Base-by-base conservation (phyloP, 345 rosid species). In the Citrus trifoliata region DNA sequence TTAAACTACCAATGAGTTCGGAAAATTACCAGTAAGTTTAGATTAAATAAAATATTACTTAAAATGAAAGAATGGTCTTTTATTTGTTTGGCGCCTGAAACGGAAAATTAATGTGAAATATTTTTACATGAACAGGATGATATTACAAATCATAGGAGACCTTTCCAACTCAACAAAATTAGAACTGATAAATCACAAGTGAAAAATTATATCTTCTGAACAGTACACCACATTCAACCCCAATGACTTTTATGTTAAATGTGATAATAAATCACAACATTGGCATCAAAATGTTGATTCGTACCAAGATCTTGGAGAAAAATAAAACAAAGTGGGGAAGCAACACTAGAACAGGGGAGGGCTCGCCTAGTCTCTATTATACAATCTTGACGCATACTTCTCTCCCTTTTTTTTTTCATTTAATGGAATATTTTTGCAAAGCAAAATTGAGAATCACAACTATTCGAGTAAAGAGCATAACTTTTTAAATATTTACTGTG, bases 401-500 rank as follows among this genome's bases (percentile, higher is more conserved):
- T 16, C 16, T 25, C 7, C 7, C 16, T 16, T 16, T 16, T 4
- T 2, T 32, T 30, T 71, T 51, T n/a, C 10, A 21, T 60, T 46
- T 24, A 22, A 37, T 22, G 8, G 37, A 48, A 67, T 56, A 79
- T 21, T 60, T 48, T 70, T 9, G 10, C 40, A 27, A 61, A 46
- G 55, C 37, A 79, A 19, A 38, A 75, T 19, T 71, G 53, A 67
- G 75, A 76, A 21, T 19, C 35, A 68, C 10, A 48, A 28, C 72
- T 66, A 51, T 59, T 35, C 16, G 28, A 70, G 61, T 77, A 64
- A 56, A 63, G 76, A 74, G 5, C n/a, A 32, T 79, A 92, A 97
- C 94, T 90, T 94, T 76, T 87, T 94, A 32, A 96, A 78, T 93
- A 96, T 75, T 94, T 96, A 86, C 93, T 96, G 82, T 96, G 99